Evolutionary conservation across 805 yeast genomes (phyloP).

Genomic region (Yamadazyma ubonensis): DNA sequence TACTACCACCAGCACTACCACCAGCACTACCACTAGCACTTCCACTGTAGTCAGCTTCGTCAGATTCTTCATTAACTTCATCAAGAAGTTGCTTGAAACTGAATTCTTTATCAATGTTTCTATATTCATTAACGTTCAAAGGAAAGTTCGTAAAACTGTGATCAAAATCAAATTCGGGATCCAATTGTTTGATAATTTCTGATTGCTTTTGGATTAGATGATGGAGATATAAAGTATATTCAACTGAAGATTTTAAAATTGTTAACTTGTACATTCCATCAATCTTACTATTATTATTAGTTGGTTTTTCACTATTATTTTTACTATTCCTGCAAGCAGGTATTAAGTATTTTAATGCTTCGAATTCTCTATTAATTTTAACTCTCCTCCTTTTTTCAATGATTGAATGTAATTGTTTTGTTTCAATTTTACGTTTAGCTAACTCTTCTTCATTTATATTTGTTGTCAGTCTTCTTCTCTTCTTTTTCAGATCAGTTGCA

Average conservation of each 20-base stretch:
- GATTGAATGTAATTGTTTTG: slow-evolving; percentile 60
- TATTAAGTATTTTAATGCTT: slow-evolving; percentile 70
- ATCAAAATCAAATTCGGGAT: slow-evolving; percentile 33
- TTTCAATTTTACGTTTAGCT: slow-evolving; percentile 41
- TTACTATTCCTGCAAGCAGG: slow-evolving; percentile 69
- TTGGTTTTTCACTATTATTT: slow-evolving; percentile 7
- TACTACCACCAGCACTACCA: background rate
- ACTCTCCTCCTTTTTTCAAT: slow-evolving; percentile 78
- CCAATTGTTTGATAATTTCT: slow-evolving; percentile 31
- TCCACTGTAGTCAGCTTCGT: background rate
- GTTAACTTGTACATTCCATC: slow-evolving; percentile 80
- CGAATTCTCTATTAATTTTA: slow-evolving; percentile 80
- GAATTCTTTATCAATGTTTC: slow-evolving; percentile 58
- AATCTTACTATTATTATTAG: slow-evolving; percentile 27
- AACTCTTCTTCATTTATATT: slow-evolving; percentile 41
- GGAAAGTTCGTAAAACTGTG: slow-evolving; percentile 53
- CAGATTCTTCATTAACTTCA: slow-evolving; percentile 6
- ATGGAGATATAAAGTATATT: slow-evolving; percentile 71
- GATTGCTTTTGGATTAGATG: slow-evolving; percentile 53
- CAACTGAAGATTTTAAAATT: slow-evolving; percentile 78
- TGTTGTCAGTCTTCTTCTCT: slow-evolving; percentile 39
- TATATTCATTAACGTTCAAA: slow-evolving; percentile 55
- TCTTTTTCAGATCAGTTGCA: slow-evolving; percentile 23
- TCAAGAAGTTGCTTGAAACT: slow-evolving; percentile 40
- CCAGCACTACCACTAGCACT: background rate